Evolutionary conservation across 1,139 yeast genomes (phyloP), one percentile per base, ranked within the genome.

Genomic region (Kodamaea sp.): DNA sequence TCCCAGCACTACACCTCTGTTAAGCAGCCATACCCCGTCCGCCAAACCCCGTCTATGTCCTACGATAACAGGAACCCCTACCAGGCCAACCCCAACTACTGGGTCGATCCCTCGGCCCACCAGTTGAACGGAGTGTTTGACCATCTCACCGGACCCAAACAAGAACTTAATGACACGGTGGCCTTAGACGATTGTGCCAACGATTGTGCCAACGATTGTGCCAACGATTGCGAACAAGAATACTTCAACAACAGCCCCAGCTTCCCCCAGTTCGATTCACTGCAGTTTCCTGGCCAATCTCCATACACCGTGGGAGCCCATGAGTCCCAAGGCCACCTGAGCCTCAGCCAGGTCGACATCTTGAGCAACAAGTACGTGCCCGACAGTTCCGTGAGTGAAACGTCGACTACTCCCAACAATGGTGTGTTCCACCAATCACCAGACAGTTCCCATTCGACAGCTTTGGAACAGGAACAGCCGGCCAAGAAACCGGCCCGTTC

Each of bases 391-490:
- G 15, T 39, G 7, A 33, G 37, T 13, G 39, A 38, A 26, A 29
- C 32, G 15, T 37, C 47, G 13, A 38, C 50, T 1, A 42, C 49
- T 9, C 21, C 31, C 12, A 29, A 26, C 26, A 32, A 32, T 15
- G 12, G 20, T 15, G 13, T 29, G 19, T 21, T 29, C 22, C 35
- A 36, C 8, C 38, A 37, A 4, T 46, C 50, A 1, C 46, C 48
- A 2, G 48, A 35, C 12, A 35, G 38, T 9, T 35, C 39, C 24
- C 24, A 34, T 4, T 34, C 43, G 24, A 32, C 27, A 24, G 35
- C 20, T 10, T 11, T 22, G 8, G 43, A 41, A 12, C 29, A 26
- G 11, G 29, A 24, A 14, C 19, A 15, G 13, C 22, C 28, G 12
- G 13, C 21, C 8, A 29, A 27, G 26, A 13, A 12, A 6, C n/a